Evolutionary conservation across 2,329 filamentous ascomycete genomes (phyloP).

Genomic region (Phialophora verrucosa): DNA sequence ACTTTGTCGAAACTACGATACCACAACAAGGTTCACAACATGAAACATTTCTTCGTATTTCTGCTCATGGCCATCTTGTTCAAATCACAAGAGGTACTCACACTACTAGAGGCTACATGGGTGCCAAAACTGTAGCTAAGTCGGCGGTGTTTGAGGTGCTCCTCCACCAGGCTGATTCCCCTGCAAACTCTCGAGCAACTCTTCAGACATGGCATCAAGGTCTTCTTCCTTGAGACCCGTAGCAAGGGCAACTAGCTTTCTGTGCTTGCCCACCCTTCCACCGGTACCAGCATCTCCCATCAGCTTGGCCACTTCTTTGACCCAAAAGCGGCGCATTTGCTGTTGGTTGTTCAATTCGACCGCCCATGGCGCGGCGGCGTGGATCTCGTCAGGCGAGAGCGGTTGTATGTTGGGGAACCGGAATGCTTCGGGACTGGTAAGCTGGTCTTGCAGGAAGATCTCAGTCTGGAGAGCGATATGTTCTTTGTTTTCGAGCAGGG

Average conservation of each 20-base stretch:
- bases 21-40: background rate
- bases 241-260: slow-evolving; percentile 54
- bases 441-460: slow-evolving; percentile 40
- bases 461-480: slow-evolving; percentile 44
- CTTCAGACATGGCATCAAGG: slow-evolving; percentile 54
- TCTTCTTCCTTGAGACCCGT: slow-evolving; percentile 56
- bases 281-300: slow-evolving; percentile 51
- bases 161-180: slow-evolving; percentile 24
- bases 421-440: slow-evolving; percentile 38
- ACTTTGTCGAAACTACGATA: background rate
- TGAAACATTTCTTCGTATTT: background rate
- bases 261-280: slow-evolving; percentile 54
- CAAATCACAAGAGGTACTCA: background rate
- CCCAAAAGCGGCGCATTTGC: slow-evolving; percentile 38
- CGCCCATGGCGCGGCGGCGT: slow-evolving; percentile 44
- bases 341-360: slow-evolving; percentile 52
- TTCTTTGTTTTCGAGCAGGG: slow-evolving; percentile 53
- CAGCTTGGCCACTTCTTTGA: slow-evolving; percentile 37
- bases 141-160: slow-evolving; percentile 28
- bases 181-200: slow-evolving; percentile 53
- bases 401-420: slow-evolving; percentile 40
- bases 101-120: background rate
- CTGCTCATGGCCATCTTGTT: background rate
- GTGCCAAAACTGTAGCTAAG: background rate
- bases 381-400: slow-evolving; percentile 42